Conservation (phyloP, 139 green algal species). For the Chlorella sp. region DNA sequence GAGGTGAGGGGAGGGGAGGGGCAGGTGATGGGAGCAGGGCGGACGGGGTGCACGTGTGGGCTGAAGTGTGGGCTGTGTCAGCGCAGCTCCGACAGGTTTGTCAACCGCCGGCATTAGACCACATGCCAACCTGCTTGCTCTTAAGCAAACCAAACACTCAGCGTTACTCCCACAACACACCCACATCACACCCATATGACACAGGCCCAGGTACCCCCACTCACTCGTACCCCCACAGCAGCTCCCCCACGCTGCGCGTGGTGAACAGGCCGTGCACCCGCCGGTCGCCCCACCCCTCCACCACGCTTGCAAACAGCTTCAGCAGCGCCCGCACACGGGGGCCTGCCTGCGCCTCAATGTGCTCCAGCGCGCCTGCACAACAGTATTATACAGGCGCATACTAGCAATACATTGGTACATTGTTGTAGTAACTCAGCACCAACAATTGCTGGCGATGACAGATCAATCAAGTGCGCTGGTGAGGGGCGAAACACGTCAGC, state of each 20-base stretch:
- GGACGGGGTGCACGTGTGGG: background rate
- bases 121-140: too few relatives aligned
- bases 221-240: constrained; percentile 61
- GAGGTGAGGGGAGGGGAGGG: background rate
- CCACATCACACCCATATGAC: too few relatives aligned
- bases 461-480: too few relatives aligned
- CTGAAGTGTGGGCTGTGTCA: too few relatives aligned
- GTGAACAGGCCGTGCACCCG: constrained; percentile 52
- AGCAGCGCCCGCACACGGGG: background rate
- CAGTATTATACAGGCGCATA: background rate
- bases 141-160: too few relatives aligned
- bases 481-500: too few relatives aligned
- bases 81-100: too few relatives aligned
- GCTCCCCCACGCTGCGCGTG: constrained; percentile 46
- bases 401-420: too few relatives aligned
- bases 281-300: constrained; percentile 43
- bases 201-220: background rate
- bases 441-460: too few relatives aligned
- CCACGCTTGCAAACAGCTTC: constrained; percentile 23
- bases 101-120: too few relatives aligned
- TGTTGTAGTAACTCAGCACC: too few relatives aligned
- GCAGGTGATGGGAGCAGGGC: background rate
- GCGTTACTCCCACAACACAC: too few relatives aligned
- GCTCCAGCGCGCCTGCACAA: constrained; percentile 43
- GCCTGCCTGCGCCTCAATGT: background rate